Conservation (phyloP, 2,329 filamentous ascomycete genomes). For the Fusarium coffeatum region DNA sequence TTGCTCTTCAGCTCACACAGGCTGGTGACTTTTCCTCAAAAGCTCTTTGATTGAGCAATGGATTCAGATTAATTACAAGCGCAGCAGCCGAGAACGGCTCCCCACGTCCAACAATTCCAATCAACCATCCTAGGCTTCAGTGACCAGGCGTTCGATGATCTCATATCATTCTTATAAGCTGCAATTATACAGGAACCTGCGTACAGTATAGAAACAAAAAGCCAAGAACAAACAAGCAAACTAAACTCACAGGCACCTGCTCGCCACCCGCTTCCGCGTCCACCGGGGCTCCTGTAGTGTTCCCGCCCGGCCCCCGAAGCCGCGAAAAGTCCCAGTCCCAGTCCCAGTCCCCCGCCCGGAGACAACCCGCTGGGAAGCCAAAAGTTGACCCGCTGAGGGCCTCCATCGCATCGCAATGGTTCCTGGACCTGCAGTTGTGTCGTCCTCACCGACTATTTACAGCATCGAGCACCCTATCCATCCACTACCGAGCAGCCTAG, state of each 20-base stretch:
- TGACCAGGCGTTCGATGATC: constrained; percentile 19
- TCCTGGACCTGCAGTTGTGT: constrained; percentile 37
- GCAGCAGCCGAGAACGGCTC: constrained; percentile 28
- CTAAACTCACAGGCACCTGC: constrained; percentile 9
- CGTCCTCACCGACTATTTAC: constrained; percentile 45
- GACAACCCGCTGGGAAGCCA: constrained; percentile 4
- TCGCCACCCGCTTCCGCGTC: constrained; percentile 34
- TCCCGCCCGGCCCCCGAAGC: constrained; percentile 39
- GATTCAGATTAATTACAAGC: constrained; percentile 28
- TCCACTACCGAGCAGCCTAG: not conserved
- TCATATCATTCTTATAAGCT: constrained; percentile 17
- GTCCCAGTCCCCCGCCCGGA: constrained; percentile 38
- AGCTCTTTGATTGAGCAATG: constrained; percentile 33
- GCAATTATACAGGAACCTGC: not conserved
- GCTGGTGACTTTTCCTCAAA: constrained; percentile 9
- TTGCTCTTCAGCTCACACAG: constrained; percentile 21
- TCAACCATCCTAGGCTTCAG: constrained; percentile 14
- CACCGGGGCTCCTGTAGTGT: constrained; percentile 20
- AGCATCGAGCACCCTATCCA: constrained; percentile 4
- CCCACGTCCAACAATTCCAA: constrained; percentile 42
- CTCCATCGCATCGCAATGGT: constrained; percentile 12
- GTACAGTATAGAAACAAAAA: not conserved
- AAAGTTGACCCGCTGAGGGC: not conserved
- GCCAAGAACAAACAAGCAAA: constrained; percentile 12
- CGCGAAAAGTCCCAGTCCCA: constrained; percentile 10